Conservation (phyloP, 2,329 filamentous ascomycete genomes). For the Chalaropsis ovoidea region DNA sequence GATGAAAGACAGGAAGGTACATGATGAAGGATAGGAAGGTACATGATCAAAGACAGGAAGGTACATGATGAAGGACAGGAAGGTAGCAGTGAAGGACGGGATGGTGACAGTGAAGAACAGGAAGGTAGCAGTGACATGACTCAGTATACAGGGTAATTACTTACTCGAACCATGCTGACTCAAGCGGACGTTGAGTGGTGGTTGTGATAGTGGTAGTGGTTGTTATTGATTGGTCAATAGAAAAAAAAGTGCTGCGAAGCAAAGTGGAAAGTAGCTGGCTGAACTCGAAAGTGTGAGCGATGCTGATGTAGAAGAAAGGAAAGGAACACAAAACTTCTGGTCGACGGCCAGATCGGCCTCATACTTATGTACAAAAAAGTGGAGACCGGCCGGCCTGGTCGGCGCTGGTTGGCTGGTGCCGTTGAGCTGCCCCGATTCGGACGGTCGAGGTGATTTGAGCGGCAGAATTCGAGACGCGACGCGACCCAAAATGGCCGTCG, state of each 20-base stretch:
- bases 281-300: background rate
- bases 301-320: background rate
- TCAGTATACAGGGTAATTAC: background rate
- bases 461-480: background rate
- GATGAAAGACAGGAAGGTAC: too few relatives aligned
- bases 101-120: background rate
- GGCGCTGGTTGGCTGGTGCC: background rate
- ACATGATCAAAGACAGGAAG: background rate
- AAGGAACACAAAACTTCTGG: background rate
- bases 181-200: background rate
- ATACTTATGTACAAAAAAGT: background rate
- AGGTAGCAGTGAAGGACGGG: too few relatives aligned
- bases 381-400: background rate
- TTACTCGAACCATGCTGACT: background rate
- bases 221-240: background rate
- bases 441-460: background rate
- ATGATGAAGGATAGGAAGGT: background rate
- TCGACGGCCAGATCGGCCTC: background rate
- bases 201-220: too few relatives aligned
- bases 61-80: too few relatives aligned
- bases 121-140: background rate
- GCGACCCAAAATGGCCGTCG: background rate
- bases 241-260: conserved; percentile 9
- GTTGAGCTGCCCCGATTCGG: background rate
- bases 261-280: background rate